These are phyloP conservation scores for Calvatia gigantea DNA, from an alignment of 768 basidiomycete species.

Conservation along the genomic window DNA sequence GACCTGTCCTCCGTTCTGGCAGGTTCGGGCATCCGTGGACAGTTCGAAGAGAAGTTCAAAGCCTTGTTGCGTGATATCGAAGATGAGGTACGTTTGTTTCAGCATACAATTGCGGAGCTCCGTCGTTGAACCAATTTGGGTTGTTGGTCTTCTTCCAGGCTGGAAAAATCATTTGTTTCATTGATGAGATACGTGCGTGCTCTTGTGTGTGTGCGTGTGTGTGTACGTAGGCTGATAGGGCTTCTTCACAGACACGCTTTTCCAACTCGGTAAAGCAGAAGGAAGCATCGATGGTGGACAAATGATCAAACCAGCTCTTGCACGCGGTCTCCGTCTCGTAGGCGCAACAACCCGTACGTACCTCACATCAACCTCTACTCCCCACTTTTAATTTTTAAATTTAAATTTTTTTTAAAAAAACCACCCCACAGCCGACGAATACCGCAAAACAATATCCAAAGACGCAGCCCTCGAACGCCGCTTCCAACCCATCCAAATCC, in stretches of 20 bases:
- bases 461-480: slow-evolving; percentile 89
- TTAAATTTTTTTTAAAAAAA: background rate
- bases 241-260: slow-evolving; percentile 55
- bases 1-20: slow-evolving; percentile 84
- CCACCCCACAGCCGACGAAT: slow-evolving; percentile 66
- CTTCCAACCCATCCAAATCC: slow-evolving; percentile 86
- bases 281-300: slow-evolving; percentile 90
- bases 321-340: slow-evolving; percentile 82
- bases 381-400: background rate
- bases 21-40: slow-evolving; percentile 87
- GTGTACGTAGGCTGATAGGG: no score
- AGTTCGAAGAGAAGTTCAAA: slow-evolving; percentile 94
- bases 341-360: slow-evolving; percentile 84
- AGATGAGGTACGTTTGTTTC: slow-evolving; percentile 53
- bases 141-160: slow-evolving; percentile 29
- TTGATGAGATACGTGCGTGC: slow-evolving; percentile 87
- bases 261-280: slow-evolving; percentile 88
- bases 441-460: slow-evolving; percentile 87
- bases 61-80: slow-evolving; percentile 87
- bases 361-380: background rate
- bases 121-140: slow-evolving; percentile 9
- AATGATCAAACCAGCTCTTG: slow-evolving; percentile 91
- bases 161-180: slow-evolving; percentile 86
- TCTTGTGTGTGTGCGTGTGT: background rate
- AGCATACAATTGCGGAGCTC: no score